Percentiles rank a stretch among this genome's conserved stretches.
phyloP scores from a whole-genome alignment of 345 rosid species.

The Bruguiera sexangula region DNA sequence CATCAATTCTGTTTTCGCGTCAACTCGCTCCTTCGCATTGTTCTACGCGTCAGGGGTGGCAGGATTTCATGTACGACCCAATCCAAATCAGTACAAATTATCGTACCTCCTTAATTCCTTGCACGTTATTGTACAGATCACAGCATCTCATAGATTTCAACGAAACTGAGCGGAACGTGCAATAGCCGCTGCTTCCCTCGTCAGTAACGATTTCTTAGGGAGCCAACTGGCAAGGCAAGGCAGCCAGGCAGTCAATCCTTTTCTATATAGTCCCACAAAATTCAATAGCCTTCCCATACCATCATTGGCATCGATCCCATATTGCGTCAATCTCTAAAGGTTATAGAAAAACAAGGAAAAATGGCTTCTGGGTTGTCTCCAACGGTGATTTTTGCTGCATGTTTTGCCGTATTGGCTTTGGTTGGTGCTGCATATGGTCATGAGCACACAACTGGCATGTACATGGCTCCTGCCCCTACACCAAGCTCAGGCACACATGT shows the following conservation, averaged over 20 bases:
- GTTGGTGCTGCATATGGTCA: conserved; percentile 22
- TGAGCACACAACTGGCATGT: conserved; percentile 20
- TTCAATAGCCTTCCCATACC: too few relatives aligned
- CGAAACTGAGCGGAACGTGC: not conserved
- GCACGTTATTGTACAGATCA: too few relatives aligned
- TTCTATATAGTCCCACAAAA: not conserved
- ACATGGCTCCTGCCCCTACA: conserved; percentile 15
- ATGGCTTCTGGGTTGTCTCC: conserved; percentile 13
- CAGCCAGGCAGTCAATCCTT: not conserved
- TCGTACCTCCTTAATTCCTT: too few relatives aligned
- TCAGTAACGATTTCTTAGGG: not conserved
- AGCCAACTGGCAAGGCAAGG: not conserved
- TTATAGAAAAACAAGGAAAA: too few relatives aligned
- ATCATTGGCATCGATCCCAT: too few relatives aligned
- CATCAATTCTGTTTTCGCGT: too few relatives aligned
- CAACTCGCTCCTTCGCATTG: too few relatives aligned
- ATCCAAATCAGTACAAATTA: too few relatives aligned
- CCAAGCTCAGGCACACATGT: not conserved
- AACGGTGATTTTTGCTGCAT: conserved; percentile 14
- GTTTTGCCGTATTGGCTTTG: conserved; percentile 18
- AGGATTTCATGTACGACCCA: too few relatives aligned
- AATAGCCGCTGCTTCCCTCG: not conserved
- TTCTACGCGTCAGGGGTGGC: too few relatives aligned
- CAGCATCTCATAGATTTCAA: not conserved
- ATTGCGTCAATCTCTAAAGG: too few relatives aligned